phyloP scores from a whole-genome alignment of 257 asterid genomes.

The Solanum dulcamara region DNA sequence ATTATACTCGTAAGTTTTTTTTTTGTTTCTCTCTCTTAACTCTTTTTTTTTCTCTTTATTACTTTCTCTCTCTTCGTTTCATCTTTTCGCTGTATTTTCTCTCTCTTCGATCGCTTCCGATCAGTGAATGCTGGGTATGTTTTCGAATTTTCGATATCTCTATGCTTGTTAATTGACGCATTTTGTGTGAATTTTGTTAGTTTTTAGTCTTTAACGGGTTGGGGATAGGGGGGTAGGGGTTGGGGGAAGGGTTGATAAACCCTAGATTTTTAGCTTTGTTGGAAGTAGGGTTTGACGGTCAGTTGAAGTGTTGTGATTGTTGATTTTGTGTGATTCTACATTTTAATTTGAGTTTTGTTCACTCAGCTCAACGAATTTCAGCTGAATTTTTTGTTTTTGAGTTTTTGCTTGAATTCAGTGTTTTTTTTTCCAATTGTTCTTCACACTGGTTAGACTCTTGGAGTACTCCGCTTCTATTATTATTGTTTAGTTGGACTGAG shows the following conservation, averaged over 20 bases:
- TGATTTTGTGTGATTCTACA: not conserved
- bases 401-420: not conserved
- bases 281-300: conserved; percentile 28
- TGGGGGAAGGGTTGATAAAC: conserved; percentile 19
- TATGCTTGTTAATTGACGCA: not conserved
- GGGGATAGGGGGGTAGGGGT: not conserved
- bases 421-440: not conserved
- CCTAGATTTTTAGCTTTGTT: conserved; percentile 29
- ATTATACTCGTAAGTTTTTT: not conserved
- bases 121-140: conserved; percentile 38
- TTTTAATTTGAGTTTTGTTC: conserved; percentile 3
- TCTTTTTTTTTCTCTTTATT: conserved; percentile 6
- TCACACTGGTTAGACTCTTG: not conserved
- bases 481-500: not conserved
- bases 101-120: conserved; percentile 34
- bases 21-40: not conserved
- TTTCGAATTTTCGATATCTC: not conserved
- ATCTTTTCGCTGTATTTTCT: conserved; percentile 9
- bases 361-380: not conserved
- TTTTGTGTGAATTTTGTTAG: conserved; percentile 5
- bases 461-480: not conserved
- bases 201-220: conserved; percentile 3
- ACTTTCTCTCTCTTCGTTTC: conserved; percentile 7
- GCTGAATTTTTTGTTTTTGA: not conserved
- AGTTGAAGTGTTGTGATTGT: conserved; percentile 10